Evolutionary conservation across 1,284 basidiomycete species (phyloP), one percentile per base, ranked within the genome.

Genomic region (Polyporus tsugae): DNA sequence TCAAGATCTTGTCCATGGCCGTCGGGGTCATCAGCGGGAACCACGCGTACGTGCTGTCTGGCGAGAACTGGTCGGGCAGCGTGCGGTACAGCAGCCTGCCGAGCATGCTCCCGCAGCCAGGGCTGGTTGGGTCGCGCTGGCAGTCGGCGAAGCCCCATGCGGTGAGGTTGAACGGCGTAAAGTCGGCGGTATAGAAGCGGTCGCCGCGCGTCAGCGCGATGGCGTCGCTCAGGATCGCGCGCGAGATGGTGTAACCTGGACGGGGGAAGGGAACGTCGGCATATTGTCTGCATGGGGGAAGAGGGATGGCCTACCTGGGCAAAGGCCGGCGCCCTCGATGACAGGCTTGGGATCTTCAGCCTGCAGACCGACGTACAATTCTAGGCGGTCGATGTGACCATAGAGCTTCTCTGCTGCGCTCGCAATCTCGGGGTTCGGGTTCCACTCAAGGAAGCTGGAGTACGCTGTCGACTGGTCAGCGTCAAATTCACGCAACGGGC

Each of bases 221-320:
- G n/a, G 94, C 95, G 76, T 96, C 95, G 72, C 90, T 89, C 46
- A 97, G 87, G 75, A 97, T 97, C 17, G 94, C 95, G 49, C 95
- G 89, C 74, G 91, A 92, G 75, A 95, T 89, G 9, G 95, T 96
- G 80, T 93, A 95, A 11, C 91, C 91, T 90, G 58, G 4, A 57
- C 17, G 41, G 59, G 22, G 42, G 57, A 33, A 41, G 41, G n/a
- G 19, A 33, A 17, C 7, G 15, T 22, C 7, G 36, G 44, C 22
- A 62, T 49, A 11, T 2, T 2, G 46, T 44, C 44, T 6, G 22
- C 13, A 6, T 15, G 19, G 11, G 6, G 10, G 6, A n/a, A 57
- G 10, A 0, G 52, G 19, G 13, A 36, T 58, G 22, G 76, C 81
- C 63, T 74, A 89, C 91, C 87, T 69, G 93, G 93, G 79, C 94